These are phyloP conservation scores for Hapsidospora chrysogenum DNA, from an alignment of 495 filamentous ascomycete genomes.

Conservation along the genomic window DNA sequence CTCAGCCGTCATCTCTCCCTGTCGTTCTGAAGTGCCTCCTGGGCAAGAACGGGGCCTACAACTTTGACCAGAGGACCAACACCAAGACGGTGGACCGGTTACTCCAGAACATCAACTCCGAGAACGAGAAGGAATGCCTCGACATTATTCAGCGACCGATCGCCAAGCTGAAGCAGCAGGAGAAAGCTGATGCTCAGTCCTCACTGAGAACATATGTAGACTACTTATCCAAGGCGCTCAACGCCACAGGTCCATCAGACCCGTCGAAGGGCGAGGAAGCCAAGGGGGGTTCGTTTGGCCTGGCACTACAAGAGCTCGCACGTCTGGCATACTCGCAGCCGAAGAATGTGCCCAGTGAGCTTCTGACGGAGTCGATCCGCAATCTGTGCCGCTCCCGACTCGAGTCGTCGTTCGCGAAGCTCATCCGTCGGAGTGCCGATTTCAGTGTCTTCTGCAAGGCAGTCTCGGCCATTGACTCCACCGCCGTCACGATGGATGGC, in stretches of 20 bases:
- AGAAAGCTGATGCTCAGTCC: background rate
- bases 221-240: constrained; percentile 18
- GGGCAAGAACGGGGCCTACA: constrained; percentile 47
- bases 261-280: constrained; percentile 3
- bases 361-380: constrained; percentile 40
- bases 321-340: constrained; percentile 33
- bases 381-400: constrained; percentile 53
- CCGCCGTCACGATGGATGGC: constrained; percentile 45
- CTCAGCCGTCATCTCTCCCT: constrained; percentile 40
- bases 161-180: constrained; percentile 7
- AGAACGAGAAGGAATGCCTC: constrained; percentile 28
- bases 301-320: constrained; percentile 25
- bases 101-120: constrained; percentile 40
- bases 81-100: constrained; percentile 76
- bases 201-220: background rate
- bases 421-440: constrained; percentile 45
- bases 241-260: too few relatives aligned
- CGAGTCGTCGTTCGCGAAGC: constrained; percentile 41
- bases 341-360: constrained; percentile 5
- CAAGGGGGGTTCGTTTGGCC: constrained; percentile 16
- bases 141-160: constrained; percentile 10
- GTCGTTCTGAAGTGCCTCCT: constrained; percentile 48
- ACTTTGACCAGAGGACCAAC: constrained; percentile 76
- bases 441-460: constrained; percentile 30
- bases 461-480: constrained; percentile 25